A percentile compares a stretch with the other conserved stretches of the same genome.
These are phyloP conservation scores for Candida dendrica DNA, from an alignment of 805 yeast species.

Conservation along the genomic window DNA sequence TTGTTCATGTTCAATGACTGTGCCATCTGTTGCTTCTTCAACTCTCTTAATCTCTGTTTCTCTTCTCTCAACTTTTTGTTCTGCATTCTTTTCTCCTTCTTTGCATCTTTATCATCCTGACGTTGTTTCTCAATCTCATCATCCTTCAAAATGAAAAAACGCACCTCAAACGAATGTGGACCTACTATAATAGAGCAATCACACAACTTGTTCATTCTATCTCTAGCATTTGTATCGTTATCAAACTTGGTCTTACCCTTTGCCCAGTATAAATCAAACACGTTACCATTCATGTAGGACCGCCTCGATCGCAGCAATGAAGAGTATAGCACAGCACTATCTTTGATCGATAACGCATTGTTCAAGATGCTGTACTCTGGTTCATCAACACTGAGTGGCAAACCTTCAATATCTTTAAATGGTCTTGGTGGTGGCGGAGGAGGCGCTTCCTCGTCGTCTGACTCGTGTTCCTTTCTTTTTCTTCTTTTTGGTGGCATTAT, in stretches of 20 bases:
- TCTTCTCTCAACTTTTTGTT: constrained; percentile 28
- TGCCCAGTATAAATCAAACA: constrained; percentile 79
- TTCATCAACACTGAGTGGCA: constrained; percentile 58
- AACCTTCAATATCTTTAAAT: constrained; percentile 53
- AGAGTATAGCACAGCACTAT: constrained; percentile 63
- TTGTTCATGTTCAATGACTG: too few relatives aligned
- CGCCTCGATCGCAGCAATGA: constrained; percentile 70
- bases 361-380: constrained; percentile 62
- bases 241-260: constrained; percentile 42
- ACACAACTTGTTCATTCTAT: constrained; percentile 81
- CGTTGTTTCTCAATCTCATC: constrained; percentile 53
- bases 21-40: constrained; percentile 2
- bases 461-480: constrained; percentile 15
- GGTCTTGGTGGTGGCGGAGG: constrained; percentile 36
- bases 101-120: constrained; percentile 33
- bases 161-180: constrained; percentile 72
- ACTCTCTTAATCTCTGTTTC: constrained; percentile 18
- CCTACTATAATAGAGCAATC: constrained; percentile 71
- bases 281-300: constrained; percentile 54
- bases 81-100: constrained; percentile 27
- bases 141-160: constrained; percentile 80
- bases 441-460: constrained; percentile 19
- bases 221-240: constrained; percentile 55
- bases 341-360: constrained; percentile 63
- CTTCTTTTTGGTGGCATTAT: constrained; percentile 17